Evolutionary conservation across 176 grass and related monocot species (phyloP), one percentile per base, ranked within the genome.

Genomic region (Juncus inflexus): DNA sequence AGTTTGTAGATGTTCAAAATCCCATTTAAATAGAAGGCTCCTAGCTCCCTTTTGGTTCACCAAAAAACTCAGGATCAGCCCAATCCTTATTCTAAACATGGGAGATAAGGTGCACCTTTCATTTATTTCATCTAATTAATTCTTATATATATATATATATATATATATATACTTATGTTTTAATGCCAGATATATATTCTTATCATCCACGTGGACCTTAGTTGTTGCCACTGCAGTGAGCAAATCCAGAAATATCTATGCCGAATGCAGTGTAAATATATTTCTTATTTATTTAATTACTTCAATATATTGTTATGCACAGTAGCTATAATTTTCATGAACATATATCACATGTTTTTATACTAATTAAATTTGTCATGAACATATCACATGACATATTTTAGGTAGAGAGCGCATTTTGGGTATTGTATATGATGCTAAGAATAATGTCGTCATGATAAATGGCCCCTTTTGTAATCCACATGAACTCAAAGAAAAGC

Each of bases 401-500:
- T 3, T 53, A 54, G 43, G 43, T 47, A 47, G 43, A 47, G 43
- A 47, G 43, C 0, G 9, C 43, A 47, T 47, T 47, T 47, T 9
- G 43, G 43, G 11, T 9, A 70, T 55, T 11, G 3, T 3, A 2
- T 70, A 43, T 42, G 67, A 70, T 11, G 67, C 37, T 28, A 42
- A 41, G 52, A 70, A 70, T 2, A 53, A 61, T 36, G 15, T 9
- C 3, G 58, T 61, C 0, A 1, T 47, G 9, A 6, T 47, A 47
- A 47, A 5, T 9, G 43, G 67, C 51, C 11, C 52, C 50, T 58
- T 58, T 36, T 28, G 15, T 9, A 42, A 70, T 56, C 37, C 67
- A 8, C 51, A 70, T 9, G 3, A 70, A 39, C 67, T 70, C 47
- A 70, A 70, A 57, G 55, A 39, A 9, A 42, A 70, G 37, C 67